phyloP scores from a whole-genome alignment of 2,329 filamentous ascomycete species.

The Dothistroma septosporum region DNA sequence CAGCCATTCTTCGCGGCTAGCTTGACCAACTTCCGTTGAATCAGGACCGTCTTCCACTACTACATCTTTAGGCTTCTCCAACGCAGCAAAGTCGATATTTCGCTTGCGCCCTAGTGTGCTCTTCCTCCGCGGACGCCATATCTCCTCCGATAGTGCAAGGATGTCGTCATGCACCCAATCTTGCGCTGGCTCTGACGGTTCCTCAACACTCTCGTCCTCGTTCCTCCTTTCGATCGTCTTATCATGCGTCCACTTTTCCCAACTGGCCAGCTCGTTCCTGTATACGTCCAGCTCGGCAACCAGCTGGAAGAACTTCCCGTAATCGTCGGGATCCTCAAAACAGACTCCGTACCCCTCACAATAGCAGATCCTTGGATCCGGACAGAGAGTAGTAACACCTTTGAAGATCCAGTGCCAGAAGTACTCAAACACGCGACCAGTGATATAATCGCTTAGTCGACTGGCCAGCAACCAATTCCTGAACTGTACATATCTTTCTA shows the following conservation, averaged over 20 bases:
- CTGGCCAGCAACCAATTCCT: constrained; percentile 59
- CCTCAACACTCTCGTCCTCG: background rate
- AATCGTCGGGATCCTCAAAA: constrained; percentile 51
- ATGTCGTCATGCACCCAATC: background rate
- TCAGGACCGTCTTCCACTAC: constrained; percentile 2
- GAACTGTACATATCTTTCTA: constrained; percentile 53
- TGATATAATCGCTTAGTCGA: constrained; percentile 51
- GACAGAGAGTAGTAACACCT: constrained; percentile 47
- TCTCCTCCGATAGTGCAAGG: background rate
- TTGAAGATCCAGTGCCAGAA: constrained; percentile 62
- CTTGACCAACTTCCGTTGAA: constrained; percentile 1
- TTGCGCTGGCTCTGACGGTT: constrained; percentile 28
- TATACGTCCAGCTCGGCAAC: constrained; percentile 40
- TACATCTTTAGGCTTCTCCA: constrained; percentile 28
- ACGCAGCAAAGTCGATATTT: constrained; percentile 39
- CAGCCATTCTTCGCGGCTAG: constrained; percentile 10
- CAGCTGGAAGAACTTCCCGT: constrained; percentile 47
- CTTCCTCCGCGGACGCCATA: background rate
- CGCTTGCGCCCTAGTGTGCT: background rate
- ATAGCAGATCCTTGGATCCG: constrained; percentile 55
- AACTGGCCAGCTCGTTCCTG: constrained; percentile 40
- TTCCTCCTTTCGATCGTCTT: constrained; percentile 38
- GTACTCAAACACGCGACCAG: constrained; percentile 61
- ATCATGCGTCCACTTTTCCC: constrained; percentile 38
- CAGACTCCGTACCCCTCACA: constrained; percentile 62